Evolutionary conservation across 2,329 filamentous ascomycete species (phyloP).

Genomic region (Xylariaceae sp.): DNA sequence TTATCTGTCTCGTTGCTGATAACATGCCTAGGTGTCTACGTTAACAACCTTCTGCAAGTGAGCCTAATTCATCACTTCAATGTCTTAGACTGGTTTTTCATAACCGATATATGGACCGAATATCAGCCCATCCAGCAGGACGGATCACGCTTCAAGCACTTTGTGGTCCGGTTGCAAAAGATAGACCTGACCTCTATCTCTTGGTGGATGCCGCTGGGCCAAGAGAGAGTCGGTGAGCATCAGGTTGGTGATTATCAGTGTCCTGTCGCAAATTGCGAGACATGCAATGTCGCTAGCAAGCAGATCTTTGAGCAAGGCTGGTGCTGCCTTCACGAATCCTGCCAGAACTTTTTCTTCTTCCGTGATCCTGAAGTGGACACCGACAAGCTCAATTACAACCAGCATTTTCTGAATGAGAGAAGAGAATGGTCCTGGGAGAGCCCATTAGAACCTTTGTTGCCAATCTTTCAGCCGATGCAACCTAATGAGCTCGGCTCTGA

Average conservation of each 20-base stretch:
- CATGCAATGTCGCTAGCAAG: slow-evolving; percentile 38
- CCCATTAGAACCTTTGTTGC: slow-evolving; percentile 33
- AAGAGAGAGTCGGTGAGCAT: slow-evolving; percentile 24
- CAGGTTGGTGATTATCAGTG: slow-evolving; percentile 31
- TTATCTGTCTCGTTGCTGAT: neutral
- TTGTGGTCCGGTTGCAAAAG: slow-evolving; percentile 62
- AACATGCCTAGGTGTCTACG: slow-evolving; percentile 29
- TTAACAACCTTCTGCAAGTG: slow-evolving; percentile 43
- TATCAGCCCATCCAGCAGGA: slow-evolving; percentile 34
- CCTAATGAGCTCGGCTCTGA: slow-evolving; percentile 39
- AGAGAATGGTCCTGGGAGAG: slow-evolving; percentile 37
- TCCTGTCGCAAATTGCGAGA: slow-evolving; percentile 31
- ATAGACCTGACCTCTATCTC: slow-evolving; percentile 44
- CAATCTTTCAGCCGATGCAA: slow-evolving; percentile 5
- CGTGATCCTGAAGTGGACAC: slow-evolving; percentile 20
- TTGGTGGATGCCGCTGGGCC: slow-evolving; percentile 51
- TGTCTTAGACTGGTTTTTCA: slow-evolving; percentile 62
- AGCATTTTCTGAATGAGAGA: slow-evolving; percentile 52
- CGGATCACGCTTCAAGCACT: slow-evolving; percentile 31
- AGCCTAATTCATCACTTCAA: slow-evolving; percentile 54
- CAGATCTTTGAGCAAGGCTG: slow-evolving; percentile 32
- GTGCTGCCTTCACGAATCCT: slow-evolving; percentile 34
- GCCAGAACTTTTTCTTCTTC: slow-evolving; percentile 45
- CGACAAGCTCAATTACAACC: slow-evolving; percentile 44
- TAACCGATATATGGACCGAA: slow-evolving; percentile 65